Conservation (phyloP, 2,329 filamentous ascomycete genomes). For the Venturia oleaginea region DNA sequence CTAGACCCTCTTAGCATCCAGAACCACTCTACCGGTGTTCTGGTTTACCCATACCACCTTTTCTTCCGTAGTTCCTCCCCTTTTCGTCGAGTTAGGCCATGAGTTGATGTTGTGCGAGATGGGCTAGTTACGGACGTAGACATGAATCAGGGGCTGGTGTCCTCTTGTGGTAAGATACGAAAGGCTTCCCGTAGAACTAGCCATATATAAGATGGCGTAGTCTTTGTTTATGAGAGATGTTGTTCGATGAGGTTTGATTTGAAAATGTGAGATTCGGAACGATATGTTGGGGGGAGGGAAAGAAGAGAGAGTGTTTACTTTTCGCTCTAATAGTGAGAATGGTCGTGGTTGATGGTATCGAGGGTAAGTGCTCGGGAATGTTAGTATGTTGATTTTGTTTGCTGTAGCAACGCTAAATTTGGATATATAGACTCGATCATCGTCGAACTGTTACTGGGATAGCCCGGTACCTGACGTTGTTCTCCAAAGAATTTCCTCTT, state of each 20-base stretch:
- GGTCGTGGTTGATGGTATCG: too few species aligned
- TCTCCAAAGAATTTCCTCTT: too few species aligned
- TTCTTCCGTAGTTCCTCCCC: background rate
- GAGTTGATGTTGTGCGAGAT: background rate
- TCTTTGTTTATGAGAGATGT: background rate
- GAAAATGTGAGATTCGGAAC: background rate
- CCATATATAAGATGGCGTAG: background rate
- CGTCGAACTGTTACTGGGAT: too few species aligned
- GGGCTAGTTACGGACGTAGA: background rate
- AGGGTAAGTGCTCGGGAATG: too few species aligned
- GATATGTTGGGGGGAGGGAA: background rate
- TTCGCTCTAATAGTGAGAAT: too few species aligned
- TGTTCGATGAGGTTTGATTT: background rate
- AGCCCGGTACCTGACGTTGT: too few species aligned
- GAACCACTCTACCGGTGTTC: background rate
- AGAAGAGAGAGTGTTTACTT: background rate
- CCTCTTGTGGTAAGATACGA: background rate
- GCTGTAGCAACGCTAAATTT: too few species aligned
- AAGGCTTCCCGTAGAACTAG: background rate
- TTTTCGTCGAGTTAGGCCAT: background rate
- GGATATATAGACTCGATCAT: too few species aligned
- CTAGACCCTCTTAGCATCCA: too few species aligned
- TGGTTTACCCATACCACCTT: background rate
- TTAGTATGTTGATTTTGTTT: too few species aligned
- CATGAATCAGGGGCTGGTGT: background rate